Conservation (phyloP, 768 basidiomycete species). For the Phlebiopsis gigantea region DNA sequence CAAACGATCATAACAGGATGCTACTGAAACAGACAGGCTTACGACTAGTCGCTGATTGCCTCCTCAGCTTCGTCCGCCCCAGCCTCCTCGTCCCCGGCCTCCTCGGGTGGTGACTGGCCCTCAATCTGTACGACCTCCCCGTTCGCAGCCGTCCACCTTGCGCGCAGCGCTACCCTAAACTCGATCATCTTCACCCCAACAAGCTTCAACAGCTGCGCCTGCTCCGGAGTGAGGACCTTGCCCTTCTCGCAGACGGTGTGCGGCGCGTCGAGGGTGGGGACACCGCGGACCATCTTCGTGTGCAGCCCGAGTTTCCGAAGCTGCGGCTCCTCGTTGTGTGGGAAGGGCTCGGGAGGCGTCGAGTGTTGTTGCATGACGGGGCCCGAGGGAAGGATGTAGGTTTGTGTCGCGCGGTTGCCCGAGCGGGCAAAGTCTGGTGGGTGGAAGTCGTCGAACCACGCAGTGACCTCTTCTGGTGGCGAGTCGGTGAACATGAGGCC, state of each 20-base stretch:
- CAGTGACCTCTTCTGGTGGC: constrained; percentile 83
- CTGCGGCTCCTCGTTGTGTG: constrained; percentile 97
- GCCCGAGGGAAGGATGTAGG: constrained; percentile 73
- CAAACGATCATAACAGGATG: neutral
- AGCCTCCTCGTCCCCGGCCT: constrained; percentile 29
- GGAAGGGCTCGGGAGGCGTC: constrained; percentile 83
- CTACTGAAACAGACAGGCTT: constrained; percentile 2
- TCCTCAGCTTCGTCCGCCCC: constrained; percentile 30
- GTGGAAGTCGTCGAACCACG: constrained; percentile 90
- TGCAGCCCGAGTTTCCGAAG: constrained; percentile 85
- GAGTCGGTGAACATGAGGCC: constrained; percentile 91
- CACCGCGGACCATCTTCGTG: constrained; percentile 81
- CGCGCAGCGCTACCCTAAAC: constrained; percentile 68
- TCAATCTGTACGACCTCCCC: constrained; percentile 62
- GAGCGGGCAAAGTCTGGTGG: constrained; percentile 89
- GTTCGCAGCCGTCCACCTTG: constrained; percentile 66
- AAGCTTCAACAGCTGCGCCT: constrained; percentile 90
- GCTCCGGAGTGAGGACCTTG: constrained; percentile 73
- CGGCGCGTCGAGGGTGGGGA: constrained; percentile 75
- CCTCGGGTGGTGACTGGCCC: constrained; percentile 32
- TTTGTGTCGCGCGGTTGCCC: constrained; percentile 73
- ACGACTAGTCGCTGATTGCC: constrained; percentile 21
- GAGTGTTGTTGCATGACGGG: constrained; percentile 80
- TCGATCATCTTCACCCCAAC: constrained; percentile 85
- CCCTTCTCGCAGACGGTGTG: constrained; percentile 85